phyloP scores from a whole-genome alignment of 768 basidiomycete species.

The Boletus bicolor region DNA sequence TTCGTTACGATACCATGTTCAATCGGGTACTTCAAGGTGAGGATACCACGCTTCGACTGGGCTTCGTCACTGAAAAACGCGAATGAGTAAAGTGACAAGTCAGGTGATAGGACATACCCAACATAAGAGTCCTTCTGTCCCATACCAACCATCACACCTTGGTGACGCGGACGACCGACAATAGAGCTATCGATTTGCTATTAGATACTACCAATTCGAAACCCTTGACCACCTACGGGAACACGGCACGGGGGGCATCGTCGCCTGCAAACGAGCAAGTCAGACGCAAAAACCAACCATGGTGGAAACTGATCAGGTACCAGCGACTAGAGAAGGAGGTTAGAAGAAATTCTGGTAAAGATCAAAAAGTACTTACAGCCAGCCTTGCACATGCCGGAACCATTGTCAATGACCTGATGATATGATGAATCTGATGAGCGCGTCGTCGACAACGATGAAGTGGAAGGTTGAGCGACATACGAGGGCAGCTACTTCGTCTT shows the following conservation, averaged over 20 bases:
- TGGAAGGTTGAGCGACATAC: conserved; percentile 25
- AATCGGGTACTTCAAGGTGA: conserved; percentile 90
- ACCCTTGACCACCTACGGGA: conserved; percentile 66
- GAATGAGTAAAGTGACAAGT: conserved; percentile 14
- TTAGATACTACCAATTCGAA: conserved; percentile 12
- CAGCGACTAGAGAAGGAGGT: conserved; percentile 51
- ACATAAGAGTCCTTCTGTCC: conserved; percentile 96
- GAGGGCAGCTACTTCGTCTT: conserved; percentile 63
- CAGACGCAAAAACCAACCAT: neutral
- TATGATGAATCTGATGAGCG: conserved; percentile 1
- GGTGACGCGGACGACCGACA: conserved; percentile 91
- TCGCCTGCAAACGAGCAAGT: conserved; percentile 54
- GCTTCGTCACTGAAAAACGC: conserved; percentile 70
- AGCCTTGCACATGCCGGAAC: conserved; percentile 99
- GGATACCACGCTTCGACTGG: conserved; percentile 92
- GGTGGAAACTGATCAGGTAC: conserved; percentile 32
- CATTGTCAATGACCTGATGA: conserved; percentile 82
- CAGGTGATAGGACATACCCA: conserved; percentile 47
- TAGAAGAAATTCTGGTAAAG: conserved; percentile 15
- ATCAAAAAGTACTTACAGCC: conserved; percentile 65
- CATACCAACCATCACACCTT: conserved; percentile 97
- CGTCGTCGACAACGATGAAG: neutral
- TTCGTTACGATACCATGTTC: conserved; percentile 95
- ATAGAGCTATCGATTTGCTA: conserved; percentile 57
- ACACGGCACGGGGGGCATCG: conserved; percentile 89